These are phyloP conservation scores for Phytomonas sp. DNA, from an alignment of 208 protist genomes.

Conservation along the genomic window DNA sequence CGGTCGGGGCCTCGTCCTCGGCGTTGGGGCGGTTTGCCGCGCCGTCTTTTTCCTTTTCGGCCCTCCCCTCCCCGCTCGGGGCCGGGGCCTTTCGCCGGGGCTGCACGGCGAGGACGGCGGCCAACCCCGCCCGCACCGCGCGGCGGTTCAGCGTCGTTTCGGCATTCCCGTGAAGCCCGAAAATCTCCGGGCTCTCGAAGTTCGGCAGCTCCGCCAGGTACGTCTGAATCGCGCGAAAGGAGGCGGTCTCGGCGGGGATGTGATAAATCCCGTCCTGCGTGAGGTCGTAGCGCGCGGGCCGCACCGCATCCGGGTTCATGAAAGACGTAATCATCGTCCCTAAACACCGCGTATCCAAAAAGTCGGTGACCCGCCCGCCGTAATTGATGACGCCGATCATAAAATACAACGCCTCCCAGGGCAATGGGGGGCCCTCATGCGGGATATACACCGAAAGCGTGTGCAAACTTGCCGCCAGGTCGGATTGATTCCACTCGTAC, in stretches of 20 bases:
- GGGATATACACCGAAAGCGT: conserved; percentile 73
- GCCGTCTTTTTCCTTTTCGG: too few relatives aligned
- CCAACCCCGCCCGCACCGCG: conserved; percentile 81
- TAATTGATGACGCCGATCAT: conserved; percentile 94
- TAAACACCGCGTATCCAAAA: conserved; percentile 82
- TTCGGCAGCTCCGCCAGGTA: conserved; percentile 84
- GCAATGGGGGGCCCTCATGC: conserved; percentile 37
- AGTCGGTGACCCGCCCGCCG: conserved; percentile 92
- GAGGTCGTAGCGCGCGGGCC: conserved; percentile 60
- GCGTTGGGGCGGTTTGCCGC: too few relatives aligned
- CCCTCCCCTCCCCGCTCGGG: conserved; percentile 3
- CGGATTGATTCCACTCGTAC: conserved; percentile 94
- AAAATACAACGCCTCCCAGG: conserved; percentile 85
- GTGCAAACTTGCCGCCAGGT: conserved; percentile 83
- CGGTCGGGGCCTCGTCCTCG: too few relatives aligned
- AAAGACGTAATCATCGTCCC: conserved; percentile 63
- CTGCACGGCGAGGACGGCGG: conserved; percentile 86
- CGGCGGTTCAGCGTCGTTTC: conserved; percentile 91
- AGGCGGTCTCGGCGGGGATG: conserved; percentile 68
- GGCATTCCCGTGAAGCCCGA: conserved; percentile 94
- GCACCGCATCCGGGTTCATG: conserved; percentile 62
- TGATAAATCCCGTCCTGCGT: conserved; percentile 79
- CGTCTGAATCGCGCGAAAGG: conserved; percentile 45
- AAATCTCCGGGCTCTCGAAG: conserved; percentile 91
- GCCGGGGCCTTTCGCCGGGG: conserved; percentile 54